These are phyloP conservation scores for Boletus insuetus DNA, from an alignment of 768 basidiomycete genomes.

Conservation along the genomic window DNA sequence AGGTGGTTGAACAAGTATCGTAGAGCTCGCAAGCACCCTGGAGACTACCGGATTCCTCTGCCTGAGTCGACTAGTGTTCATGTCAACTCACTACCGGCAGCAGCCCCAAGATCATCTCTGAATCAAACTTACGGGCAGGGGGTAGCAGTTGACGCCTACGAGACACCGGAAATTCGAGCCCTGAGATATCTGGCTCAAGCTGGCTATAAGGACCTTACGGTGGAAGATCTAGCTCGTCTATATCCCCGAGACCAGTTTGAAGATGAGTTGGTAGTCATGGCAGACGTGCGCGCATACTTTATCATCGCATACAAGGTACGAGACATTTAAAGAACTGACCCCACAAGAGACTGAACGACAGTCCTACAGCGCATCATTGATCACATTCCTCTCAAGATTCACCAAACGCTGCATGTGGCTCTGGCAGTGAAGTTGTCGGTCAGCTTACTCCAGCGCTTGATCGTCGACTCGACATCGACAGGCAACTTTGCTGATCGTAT, in stretches of 20 bases:
- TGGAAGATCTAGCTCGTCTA: constrained; percentile 28
- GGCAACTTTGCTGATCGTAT: constrained; percentile 31
- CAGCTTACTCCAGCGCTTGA: constrained; percentile 35
- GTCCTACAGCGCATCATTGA: constrained; percentile 51
- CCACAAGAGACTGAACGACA: not conserved
- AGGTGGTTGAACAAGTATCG: constrained; percentile 29
- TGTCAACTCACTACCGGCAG: too few species aligned
- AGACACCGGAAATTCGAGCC: constrained; percentile 8
- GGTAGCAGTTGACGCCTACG: too few species aligned
- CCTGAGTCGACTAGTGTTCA: too few species aligned
- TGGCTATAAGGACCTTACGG: constrained; percentile 23
- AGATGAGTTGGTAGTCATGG: constrained; percentile 51
- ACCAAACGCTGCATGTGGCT: constrained; percentile 42
- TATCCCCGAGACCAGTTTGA: constrained; percentile 28
- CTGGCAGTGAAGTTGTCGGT: constrained; percentile 36
- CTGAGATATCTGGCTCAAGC: constrained; percentile 30
- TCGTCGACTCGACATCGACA: constrained; percentile 16
- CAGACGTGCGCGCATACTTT: constrained; percentile 55
- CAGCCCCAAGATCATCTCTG: too few species aligned
- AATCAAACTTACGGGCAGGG: too few species aligned
- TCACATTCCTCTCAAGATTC: constrained; percentile 48
- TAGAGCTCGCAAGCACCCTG: constrained; percentile 2
- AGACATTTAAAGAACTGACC: not conserved
- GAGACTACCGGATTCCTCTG: too few species aligned
- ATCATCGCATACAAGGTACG: constrained; percentile 52